Evolutionary conservation across 108 stramenopile genomes (phyloP), one percentile per base, ranked within the genome.

Genomic region (Nitzschia inconspicua): DNA sequence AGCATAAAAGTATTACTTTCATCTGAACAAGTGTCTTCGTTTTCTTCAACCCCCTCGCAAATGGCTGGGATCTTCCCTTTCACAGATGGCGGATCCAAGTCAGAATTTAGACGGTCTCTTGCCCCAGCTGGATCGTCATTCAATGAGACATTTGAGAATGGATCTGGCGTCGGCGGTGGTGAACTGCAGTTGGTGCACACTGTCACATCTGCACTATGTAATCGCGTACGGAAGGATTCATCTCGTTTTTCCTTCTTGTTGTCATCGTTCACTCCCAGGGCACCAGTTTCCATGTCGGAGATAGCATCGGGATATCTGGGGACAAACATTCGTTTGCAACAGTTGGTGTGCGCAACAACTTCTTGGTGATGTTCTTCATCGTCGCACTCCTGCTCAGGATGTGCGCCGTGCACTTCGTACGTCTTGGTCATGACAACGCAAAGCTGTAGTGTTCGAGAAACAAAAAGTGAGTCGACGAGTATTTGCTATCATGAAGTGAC

Each of bases 391-490:
- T 68, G 66, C 26, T 78, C 65, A 1, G 44, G 49, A 23, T 24
- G 35, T 5, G 40, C 19, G 18, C 72, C 71, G 6, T 63, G 71
- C 6, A 73, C 44, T 70, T 83, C 78, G 54, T 83, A 83, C 18
- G 77, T 77, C 31, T 66, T 79, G 27, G 72, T 48, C 22, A 79
- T 47, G 19, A 83, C 71, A 8, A 83, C 68, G 35, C 78, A 83
- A 2, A 71, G 66, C 50, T 51, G 26, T 19, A 4, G 34, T 51
- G 30, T 47, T 25, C 18, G 26, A 19, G 26, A 20, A 3, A 2
- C 23, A 47, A 47, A 25, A 22, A 2, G 11, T 37, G 8, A 37
- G 36, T 37, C 10, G 9, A 37, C 36, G 11, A 37, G 8, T 37
- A 37, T 11, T 37, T 11, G 36, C 36, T 37, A 11, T 8, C 8